Conservation (phyloP, 2,329 filamentous ascomycete species). For the Fusarium guadeloupense region DNA sequence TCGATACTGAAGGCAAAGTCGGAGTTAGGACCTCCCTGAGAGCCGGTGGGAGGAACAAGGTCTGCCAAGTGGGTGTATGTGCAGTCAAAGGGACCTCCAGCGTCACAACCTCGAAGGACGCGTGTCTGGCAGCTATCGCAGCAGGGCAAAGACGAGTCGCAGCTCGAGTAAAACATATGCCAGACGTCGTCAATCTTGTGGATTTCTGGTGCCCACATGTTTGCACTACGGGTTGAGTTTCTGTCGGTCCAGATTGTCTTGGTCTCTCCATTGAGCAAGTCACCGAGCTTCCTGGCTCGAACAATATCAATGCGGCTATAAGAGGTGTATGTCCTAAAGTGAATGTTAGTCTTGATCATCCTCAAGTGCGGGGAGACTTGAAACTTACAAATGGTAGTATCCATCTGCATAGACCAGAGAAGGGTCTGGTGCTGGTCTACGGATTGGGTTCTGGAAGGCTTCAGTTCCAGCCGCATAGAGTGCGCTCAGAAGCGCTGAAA, state of each 20-base stretch:
- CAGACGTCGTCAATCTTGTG: constrained; percentile 17
- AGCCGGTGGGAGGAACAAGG: constrained; percentile 6
- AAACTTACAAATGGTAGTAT: constrained; percentile 6
- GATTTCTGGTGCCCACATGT: constrained; percentile 26
- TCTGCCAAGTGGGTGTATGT: constrained; percentile 14
- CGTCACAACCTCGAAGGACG: constrained; percentile 8
- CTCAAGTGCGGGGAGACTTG: not conserved
- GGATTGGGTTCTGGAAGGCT: constrained; percentile 11
- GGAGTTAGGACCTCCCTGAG: not conserved
- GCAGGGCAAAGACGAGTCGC: constrained; percentile 3
- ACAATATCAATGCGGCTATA: constrained; percentile 12
- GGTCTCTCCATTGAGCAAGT: constrained; percentile 6
- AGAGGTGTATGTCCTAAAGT: constrained; percentile 2
- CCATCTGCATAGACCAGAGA: constrained; percentile 11
- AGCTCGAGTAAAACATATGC: constrained; percentile 27
- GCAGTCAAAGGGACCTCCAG: constrained; percentile 8
- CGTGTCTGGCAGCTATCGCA: constrained; percentile 21
- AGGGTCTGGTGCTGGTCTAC: constrained; percentile 5
- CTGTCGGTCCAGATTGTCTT: constrained; percentile 24
- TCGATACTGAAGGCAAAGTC: constrained; percentile 24
- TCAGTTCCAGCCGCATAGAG: not conserved
- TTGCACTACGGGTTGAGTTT: constrained; percentile 16
- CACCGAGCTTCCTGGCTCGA: not conserved
- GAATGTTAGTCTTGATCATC: not conserved
- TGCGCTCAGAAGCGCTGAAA: not conserved